Evolutionary conservation across 2,329 filamentous ascomycete genomes (phyloP), one percentile per base, ranked within the genome.

Genomic region (Cylindrodendrum hubeiense): DNA sequence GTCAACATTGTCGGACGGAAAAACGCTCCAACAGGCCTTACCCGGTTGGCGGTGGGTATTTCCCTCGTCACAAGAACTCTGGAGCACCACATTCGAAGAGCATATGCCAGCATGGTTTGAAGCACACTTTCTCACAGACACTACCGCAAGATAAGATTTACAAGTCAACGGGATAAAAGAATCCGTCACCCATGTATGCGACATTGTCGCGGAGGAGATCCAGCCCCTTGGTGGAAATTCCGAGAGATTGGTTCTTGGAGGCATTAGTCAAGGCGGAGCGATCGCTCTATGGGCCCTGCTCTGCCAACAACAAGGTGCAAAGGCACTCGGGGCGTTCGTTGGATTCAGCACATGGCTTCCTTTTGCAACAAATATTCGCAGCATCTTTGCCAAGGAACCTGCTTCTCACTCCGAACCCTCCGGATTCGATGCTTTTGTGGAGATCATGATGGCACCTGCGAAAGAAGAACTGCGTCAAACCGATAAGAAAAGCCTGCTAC

Each of bases 301-400:
- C 49, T 63, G 58, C 3, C 61, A 63, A 10, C 55, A 66, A 12
- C 30, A 19, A 60, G 1, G 7, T 0, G 12, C 28, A n/a, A 65
- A 15, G 12, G 52, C 44, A 5, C 61, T 86, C 1, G 84, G 81
- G 1, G 85, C 77, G 0, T 77, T 87, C 41, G 67, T 87, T 1
- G 85, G 81, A 0, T 78, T 81, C 10, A 86, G 81, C 67, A 84
- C 84, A 7, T 87, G 84, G 84, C 68, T 88, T 24, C 85, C 85
- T 1, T 85, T 87, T 71, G 78, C 79, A 0, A 60, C 65, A 0
- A 71, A 76, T 44, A 51, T 44, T 12, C n/a, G 24, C 7, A 13
- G 8, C 2, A 4, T 56, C 15, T 26, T 43, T 50, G 26, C 0
- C 79, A 2, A 9, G 33, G 13, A 33, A 6, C 30, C 6, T 12